phyloP scores from a whole-genome alignment of 225 moss, liverwort and hornwort species.

The Climacium dendroides region DNA sequence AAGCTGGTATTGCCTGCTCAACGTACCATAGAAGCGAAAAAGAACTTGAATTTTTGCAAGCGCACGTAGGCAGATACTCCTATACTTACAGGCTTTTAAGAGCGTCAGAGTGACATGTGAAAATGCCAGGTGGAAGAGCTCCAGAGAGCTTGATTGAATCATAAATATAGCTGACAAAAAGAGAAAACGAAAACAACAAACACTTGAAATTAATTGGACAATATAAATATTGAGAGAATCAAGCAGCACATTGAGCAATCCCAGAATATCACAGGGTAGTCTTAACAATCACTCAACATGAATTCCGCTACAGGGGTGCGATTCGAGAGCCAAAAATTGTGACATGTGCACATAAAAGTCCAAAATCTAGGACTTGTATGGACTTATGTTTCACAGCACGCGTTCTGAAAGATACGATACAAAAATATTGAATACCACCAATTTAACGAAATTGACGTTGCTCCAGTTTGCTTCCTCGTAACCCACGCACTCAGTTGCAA shows the following conservation, averaged over 20 bases:
- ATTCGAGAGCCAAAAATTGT: background rate
- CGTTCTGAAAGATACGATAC: background rate
- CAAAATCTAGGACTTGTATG: background rate
- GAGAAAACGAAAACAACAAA: background rate
- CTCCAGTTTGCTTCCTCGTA: background rate
- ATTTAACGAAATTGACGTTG: background rate
- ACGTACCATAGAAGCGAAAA: fast-evolving
- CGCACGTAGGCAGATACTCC: background rate
- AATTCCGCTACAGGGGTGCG: fast-evolving
- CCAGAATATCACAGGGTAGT: background rate
- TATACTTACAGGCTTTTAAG: fast-evolving
- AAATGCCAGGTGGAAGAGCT: background rate
- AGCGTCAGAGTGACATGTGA: fast-evolving
- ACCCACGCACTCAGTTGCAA: background rate
- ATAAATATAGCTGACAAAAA: fast-evolving
- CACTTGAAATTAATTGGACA: background rate
- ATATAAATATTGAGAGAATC: background rate
- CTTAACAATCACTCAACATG: background rate
- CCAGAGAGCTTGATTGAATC: background rate
- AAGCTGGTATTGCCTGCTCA: background rate
- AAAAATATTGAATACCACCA: background rate
- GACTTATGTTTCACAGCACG: background rate
- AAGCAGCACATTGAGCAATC: background rate
- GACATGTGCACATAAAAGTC: background rate
- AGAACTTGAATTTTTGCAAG: background rate